Conservation (phyloP, 768 basidiomycete genomes). For the Kwoniella heveanensis region DNA sequence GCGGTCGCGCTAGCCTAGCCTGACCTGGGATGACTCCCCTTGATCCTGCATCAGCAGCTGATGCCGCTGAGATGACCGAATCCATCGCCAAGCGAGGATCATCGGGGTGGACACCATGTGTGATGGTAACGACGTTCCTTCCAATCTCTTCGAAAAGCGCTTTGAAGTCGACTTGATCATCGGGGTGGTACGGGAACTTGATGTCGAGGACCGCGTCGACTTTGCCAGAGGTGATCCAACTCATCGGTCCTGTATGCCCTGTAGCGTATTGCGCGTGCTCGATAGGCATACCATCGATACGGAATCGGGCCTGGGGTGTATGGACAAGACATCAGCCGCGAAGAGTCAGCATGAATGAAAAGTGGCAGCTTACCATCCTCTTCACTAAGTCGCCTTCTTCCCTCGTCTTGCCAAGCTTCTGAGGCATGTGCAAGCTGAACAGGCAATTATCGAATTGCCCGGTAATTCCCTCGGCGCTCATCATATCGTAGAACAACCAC, state of each 20-base stretch:
- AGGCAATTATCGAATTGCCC: slow-evolving; percentile 98
- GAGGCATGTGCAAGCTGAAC: slow-evolving; percentile 86
- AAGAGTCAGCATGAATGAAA: background rate
- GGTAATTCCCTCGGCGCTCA: slow-evolving; percentile 91
- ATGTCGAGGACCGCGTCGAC: slow-evolving; percentile 96
- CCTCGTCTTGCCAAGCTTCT: slow-evolving; percentile 81
- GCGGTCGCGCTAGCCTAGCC: slow-evolving; percentile 80
- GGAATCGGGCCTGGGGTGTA: slow-evolving; percentile 92
- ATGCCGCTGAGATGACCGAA: slow-evolving; percentile 19
- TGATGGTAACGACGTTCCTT: slow-evolving; percentile 69
- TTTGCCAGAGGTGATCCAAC: slow-evolving; percentile 97
- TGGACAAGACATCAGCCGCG: no score
- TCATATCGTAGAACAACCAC: slow-evolving; percentile 93
- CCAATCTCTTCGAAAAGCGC: slow-evolving; percentile 86
- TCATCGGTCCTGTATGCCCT: slow-evolving; percentile 80
- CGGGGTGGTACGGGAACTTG: slow-evolving; percentile 85
- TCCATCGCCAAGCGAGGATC: slow-evolving; percentile 26
- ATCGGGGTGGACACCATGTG: slow-evolving; percentile 45
- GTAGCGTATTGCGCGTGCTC: slow-evolving; percentile 88
- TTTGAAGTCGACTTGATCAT: slow-evolving; percentile 69
- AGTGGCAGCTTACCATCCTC: slow-evolving; percentile 68
- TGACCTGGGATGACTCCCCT: slow-evolving; percentile 82
- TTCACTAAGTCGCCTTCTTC: slow-evolving; percentile 85
- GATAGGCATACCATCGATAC: slow-evolving; percentile 94
- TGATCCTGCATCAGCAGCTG: slow-evolving; percentile 28